Base-by-base conservation (phyloP, 2,329 filamentous ascomycete genomes). In the Talaromyces sp. region DNA sequence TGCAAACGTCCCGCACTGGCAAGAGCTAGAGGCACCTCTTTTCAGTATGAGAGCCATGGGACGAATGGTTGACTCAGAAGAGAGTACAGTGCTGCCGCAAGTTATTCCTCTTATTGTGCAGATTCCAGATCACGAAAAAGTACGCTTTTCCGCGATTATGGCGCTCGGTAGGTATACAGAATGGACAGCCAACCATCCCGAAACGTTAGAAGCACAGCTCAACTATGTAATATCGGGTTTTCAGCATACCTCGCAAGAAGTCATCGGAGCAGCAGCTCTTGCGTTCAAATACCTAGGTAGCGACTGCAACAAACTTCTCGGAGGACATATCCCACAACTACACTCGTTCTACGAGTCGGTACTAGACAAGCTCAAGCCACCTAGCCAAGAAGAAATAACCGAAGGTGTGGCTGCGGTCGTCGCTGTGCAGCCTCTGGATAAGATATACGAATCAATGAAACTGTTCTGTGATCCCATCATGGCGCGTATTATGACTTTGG, bases 121-220 rank as follows among this genome's bases (percentile, higher is more conserved):
- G 72, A 96, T 99, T 65, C 95, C 95, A 0, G 88, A 91, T 71
- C 95, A 99, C 71, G 92, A 98, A 77, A 99, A 98, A 80, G 85
- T 99, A n/a, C 91, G 93, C 7, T 99, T 99, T 77, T 93, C 96
- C 66, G 93, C 93, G 5, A 96, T 98, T 71, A 97, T 99, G 92
- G 93, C 96, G 2, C 84, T 99, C 23, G 95, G 92, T 40, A 86
- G 95, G 66, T 99, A 99, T 73, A 99, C 96, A 0, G 93, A 98
- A 76, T 99, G 95, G 95, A 99, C 96, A 0, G 87, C 95, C 5
- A 88, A 92, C 55, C 95, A 99, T 71, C 91, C 93, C 0, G 92
- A 97, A 63, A 96, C 93, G 52, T 82, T 99, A 8, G 90, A 96
- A 75, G 84, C 91, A 8, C 95, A 99, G 76, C 90, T 99, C 73